phyloP scores from a whole-genome alignment of 345 rosid genomes.

The Populus euphratica region DNA sequence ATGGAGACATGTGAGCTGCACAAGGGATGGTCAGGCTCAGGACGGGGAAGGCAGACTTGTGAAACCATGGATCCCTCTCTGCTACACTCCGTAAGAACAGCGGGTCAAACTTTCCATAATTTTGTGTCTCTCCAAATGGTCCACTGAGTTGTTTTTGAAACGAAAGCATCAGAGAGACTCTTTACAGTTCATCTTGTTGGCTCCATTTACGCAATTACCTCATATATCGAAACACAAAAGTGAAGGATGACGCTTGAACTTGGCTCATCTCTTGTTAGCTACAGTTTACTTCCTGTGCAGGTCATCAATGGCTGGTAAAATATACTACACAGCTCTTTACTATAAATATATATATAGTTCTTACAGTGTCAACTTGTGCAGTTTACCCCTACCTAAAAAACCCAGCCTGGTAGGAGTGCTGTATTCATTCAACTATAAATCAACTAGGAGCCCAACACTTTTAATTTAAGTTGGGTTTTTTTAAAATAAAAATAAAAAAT shows the following conservation, averaged over 20 bases:
- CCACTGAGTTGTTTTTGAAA: background rate
- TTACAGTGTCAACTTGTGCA: no score
- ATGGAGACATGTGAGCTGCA: slow-evolving; percentile 47
- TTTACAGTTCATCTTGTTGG: slow-evolving; percentile 17
- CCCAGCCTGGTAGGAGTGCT: no score
- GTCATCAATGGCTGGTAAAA: no score
- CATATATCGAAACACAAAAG: background rate
- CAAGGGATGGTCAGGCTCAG: slow-evolving; percentile 32
- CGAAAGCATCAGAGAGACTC: background rate
- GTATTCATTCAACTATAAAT: no score
- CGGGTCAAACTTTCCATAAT: slow-evolving; percentile 16
- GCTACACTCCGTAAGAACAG: background rate
- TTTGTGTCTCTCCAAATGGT: background rate
- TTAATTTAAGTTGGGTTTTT: no score
- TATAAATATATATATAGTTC: no score
- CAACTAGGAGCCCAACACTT: rapidly evolving
- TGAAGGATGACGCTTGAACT: no score
- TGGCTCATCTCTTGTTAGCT: no score
- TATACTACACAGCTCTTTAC: no score
- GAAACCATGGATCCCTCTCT: background rate
- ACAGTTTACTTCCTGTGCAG: no score
- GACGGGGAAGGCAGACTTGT: slow-evolving; percentile 1
- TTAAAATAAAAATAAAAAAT: no score
- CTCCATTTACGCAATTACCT: background rate
- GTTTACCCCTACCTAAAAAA: no score